Evolutionary conservation across 371 early-diverging fungal species (phyloP).

Genomic region (Caulochytrium protostelioides): DNA sequence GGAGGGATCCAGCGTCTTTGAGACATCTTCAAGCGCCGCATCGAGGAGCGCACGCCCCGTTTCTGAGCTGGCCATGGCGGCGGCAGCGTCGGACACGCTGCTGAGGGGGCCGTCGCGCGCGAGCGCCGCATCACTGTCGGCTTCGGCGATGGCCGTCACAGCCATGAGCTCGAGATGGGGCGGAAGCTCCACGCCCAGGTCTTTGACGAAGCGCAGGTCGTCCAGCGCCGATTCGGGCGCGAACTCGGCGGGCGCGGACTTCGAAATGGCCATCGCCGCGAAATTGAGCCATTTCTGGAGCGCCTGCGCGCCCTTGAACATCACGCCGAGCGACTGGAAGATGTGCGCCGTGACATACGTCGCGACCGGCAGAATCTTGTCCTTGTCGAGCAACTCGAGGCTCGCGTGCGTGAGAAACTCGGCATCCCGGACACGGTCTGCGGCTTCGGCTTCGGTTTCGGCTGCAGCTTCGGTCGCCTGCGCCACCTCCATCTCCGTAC

Average conservation of each 20-base stretch:
- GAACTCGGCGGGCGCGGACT: slow-evolving; percentile 42
- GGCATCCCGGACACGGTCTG: slow-evolving; percentile 16
- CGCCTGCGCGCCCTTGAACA: slow-evolving; percentile 70
- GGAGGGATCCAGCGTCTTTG: not conserved
- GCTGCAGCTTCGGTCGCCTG: too few species aligned
- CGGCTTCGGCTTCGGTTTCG: slow-evolving; percentile 40
- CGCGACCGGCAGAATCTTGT: too few species aligned
- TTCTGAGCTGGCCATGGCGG: too few species aligned
- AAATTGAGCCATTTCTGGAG: slow-evolving; percentile 88
- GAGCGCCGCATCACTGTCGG: slow-evolving; percentile 5
- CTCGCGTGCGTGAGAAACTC: slow-evolving; percentile 11
- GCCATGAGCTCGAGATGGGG: too few species aligned
- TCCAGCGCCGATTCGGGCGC: slow-evolving; percentile 3
- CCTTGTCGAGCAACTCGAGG: too few species aligned
- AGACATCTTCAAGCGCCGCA: slow-evolving; percentile 6
- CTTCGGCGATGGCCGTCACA: not conserved
- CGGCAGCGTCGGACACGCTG: too few species aligned
- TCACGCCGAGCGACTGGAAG: slow-evolving; percentile 59
- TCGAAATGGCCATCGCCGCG: slow-evolving; percentile 61
- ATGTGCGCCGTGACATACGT: slow-evolving; percentile 62
- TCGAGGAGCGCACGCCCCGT: slow-evolving; percentile 4
- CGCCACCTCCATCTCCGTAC: too few species aligned
- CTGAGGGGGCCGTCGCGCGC: not conserved
- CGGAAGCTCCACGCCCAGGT: too few species aligned
- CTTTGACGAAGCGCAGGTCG: too few species aligned